Evolutionary conservation across 257 asterid genomes (phyloP), one percentile per base, ranked within the genome.

Genomic region (Euphrasia confusa): DNA sequence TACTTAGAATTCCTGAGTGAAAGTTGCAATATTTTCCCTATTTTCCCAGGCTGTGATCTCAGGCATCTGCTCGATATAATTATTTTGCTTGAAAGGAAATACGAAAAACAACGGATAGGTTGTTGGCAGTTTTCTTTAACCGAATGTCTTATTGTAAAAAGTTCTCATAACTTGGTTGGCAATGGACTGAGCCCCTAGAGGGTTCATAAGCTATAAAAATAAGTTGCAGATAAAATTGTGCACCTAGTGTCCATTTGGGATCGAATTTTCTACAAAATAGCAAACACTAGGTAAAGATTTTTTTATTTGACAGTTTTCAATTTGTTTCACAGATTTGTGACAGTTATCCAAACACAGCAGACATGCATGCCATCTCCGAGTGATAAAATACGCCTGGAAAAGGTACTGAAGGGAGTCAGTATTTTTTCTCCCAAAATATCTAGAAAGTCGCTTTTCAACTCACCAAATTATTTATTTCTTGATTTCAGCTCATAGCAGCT

Each of bases 331-430:
- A 92, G 99, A 71, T 92, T 86, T 81, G 97, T 92, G 60, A 86
- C 94, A 9, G 95, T 92, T 71, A 32, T 78, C 32, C 84, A 71
- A 64, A 86, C 96, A 42, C 95, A 70, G 4, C 81, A 86, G 66
- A 84, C 99, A 24, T 71, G 86, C 58, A 89, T 92, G 96, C 99
- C 99, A 28, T 89, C 96, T 26, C 18, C 94, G 5, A 69, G 56
- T 68, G 97, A 89, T 68, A 75, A 72, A 74, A 35, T 79, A 70
- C 96, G 88, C 71, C 75, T 89, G 59, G 95, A 83, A 75, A 83
- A 92, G 98, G 98, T 92, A 74, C 27, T 49, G 30, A 45, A 45
- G 54, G 21, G 1, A 10, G 10, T 64, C 49, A 6, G 11, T 63
- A 54, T 56, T 66, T 47, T 49, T 54, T 68, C 2, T 42, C 57